A percentile compares a stretch with the other conserved stretches of the same genome.
phyloP scores from a whole-genome alignment of 352 stramenopile species.

The Phytopythium delawarense region DNA sequence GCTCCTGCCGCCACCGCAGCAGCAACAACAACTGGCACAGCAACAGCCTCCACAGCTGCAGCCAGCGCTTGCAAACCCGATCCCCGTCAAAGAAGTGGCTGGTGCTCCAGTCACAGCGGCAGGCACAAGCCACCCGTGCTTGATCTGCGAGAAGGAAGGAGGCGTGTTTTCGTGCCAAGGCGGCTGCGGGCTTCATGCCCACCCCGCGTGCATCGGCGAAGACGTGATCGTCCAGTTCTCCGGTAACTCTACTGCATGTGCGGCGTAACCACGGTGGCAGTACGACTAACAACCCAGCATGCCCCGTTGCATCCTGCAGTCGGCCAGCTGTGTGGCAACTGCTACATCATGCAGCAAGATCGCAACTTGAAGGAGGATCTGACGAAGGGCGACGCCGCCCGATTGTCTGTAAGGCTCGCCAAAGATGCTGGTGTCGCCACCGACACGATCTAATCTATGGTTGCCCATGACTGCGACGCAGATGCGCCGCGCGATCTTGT shows the following conservation, averaged over 20 bases:
- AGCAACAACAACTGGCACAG: not conserved
- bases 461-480: slow-evolving; percentile 10
- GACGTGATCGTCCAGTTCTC: slow-evolving; percentile 50
- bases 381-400: slow-evolving; percentile 40
- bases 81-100: not conserved
- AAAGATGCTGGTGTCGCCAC: not conserved
- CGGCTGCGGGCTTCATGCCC: slow-evolving; percentile 54
- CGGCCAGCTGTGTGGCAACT: slow-evolving; percentile 64
- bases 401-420: not conserved
- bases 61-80: not conserved
- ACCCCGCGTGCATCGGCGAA: slow-evolving; percentile 56
- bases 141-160: slow-evolving; percentile 47
- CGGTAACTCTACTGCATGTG: slow-evolving; percentile 13
- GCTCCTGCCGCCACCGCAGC: not conserved
- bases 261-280: not conserved
- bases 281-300: not conserved
- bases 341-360: slow-evolving; percentile 68
- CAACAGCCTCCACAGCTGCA: not conserved
- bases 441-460: not conserved
- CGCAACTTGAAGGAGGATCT: slow-evolving; percentile 64
- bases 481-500: slow-evolving; percentile 66
- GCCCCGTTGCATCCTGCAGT: slow-evolving; percentile 15
- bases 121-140: slow-evolving; percentile 25
- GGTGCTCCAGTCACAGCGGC: slow-evolving; percentile 1
- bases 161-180: slow-evolving; percentile 54